Base-by-base conservation (phyloP, 1,284 basidiomycete species). In the Ceratobasidium sp. region DNA sequence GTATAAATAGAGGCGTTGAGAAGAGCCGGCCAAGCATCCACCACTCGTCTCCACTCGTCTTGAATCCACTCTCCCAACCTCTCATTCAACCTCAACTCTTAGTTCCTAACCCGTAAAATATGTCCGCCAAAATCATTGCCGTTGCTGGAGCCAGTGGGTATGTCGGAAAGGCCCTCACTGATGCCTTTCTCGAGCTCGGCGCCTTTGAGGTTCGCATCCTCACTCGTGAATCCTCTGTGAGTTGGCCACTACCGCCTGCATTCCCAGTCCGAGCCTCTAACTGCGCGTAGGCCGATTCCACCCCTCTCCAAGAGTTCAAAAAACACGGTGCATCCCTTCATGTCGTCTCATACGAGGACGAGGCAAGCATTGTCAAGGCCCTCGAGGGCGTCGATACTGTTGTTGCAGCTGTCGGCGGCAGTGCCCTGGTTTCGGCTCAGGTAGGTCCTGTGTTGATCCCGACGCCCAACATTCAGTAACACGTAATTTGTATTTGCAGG, bases 371-470 rank as follows among this genome's bases (percentile, higher is more conserved):
- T n/a, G 20, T 64, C 57, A 50, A 74, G 57, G 76, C 65, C 16
- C 66, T 77, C 27, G 14, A 69, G 41, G 76, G 76, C 16, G 66
- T 69, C 23, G 76, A 77, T 10, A 65, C 68, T 27, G 33, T 77
- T 7, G 38, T 77, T 16, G 41, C 65, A 23, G 62, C 76, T 20
- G 57, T 68, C 16, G 66, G 46, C 16, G 20, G 23, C 1, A 44
- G 16, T 44, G 70, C 57, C 7, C 27, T 62, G 16, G 64, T 60
- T 23, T 46, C 76, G 5, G 62, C 66, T 30, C 57, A 77, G 57
- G 65, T 68, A n/a, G 8, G 66, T 27, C n/a, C 20, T 46, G 18
- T 18, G 12, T 23, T 20, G 38, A 44, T 5, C 12, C 35, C 38
- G n/a, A 18, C n/a, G 4, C 20, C 23, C 23, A n/a, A 38, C n/a